Percentiles rank a stretch among this genome's conserved stretches.
Conservation (phyloP, 2,329 filamentous ascomycete genomes). For the Colletotrichum salicis region DNA sequence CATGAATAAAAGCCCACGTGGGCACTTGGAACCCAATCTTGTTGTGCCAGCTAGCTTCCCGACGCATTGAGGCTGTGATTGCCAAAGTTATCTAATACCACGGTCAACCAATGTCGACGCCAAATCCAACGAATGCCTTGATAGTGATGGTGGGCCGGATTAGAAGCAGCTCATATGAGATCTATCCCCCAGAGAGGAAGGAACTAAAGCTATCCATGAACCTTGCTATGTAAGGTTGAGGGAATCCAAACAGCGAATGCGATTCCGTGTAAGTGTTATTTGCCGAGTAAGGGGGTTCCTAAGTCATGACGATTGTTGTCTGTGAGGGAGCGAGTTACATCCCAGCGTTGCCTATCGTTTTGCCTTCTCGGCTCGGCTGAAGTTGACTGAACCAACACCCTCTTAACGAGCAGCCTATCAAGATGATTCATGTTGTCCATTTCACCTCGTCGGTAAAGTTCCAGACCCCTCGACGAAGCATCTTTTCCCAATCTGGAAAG, state of each 20-base stretch:
- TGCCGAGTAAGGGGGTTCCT: not conserved
- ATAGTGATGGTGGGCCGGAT: not conserved
- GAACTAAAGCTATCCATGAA: not conserved
- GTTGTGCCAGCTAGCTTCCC: not conserved
- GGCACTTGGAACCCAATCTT: conserved; percentile 17
- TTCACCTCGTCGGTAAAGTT: not conserved
- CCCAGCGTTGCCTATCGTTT: too few species aligned
- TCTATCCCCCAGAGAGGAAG: not conserved
- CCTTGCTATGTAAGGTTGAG: not conserved
- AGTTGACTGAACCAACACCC: not conserved
- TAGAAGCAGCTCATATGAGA: not conserved
- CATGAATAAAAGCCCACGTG: conserved; percentile 32
- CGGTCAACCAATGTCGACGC: too few species aligned
- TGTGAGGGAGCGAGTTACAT: too few species aligned
- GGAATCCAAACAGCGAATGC: not conserved
- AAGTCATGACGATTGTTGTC: not conserved
- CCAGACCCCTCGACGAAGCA: not conserved
- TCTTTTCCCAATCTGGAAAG: not conserved
- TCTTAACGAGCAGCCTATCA: not conserved
- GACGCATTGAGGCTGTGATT: not conserved
- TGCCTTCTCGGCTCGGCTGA: not conserved
- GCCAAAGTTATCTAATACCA: not conserved
- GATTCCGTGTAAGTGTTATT: not conserved
- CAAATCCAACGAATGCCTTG: not conserved
- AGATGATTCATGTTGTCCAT: not conserved